Evolutionary conservation across 2,329 filamentous ascomycete species (phyloP).

Genomic region (Colletotrichum kahawae): DNA sequence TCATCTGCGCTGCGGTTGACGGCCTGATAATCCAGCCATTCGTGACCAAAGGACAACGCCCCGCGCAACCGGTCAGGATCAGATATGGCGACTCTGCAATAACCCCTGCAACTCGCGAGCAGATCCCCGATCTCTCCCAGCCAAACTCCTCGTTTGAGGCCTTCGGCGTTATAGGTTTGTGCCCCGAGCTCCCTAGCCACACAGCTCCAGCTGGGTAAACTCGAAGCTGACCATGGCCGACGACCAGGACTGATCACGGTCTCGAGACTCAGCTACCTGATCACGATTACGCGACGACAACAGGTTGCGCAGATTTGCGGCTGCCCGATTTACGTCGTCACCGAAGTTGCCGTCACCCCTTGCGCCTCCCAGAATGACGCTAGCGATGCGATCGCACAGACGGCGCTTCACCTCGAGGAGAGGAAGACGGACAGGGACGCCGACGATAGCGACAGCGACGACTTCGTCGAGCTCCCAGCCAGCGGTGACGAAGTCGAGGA

Average conservation of each 20-base stretch:
- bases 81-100: conserved; percentile 68
- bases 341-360: conserved; percentile 89
- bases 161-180: conserved; percentile 63
- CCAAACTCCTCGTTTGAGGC: conserved; percentile 60
- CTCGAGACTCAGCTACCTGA: conserved; percentile 80
- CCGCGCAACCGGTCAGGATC: conserved; percentile 66
- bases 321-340: conserved; percentile 83
- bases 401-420: conserved; percentile 48
- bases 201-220: not conserved
- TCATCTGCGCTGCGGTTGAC: conserved; percentile 82
- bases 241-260: conserved; percentile 79
- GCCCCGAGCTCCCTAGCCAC: not conserved
- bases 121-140: conserved; percentile 47
- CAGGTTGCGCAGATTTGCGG: conserved; percentile 89
- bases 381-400: conserved; percentile 70
- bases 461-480: conserved; percentile 42
- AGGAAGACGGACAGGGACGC: conserved; percentile 43
- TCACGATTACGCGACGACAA: conserved; percentile 84
- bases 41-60: conserved; percentile 61
- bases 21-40: conserved; percentile 82
- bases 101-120: conserved; percentile 48
- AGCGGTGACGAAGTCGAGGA: conserved; percentile 51
- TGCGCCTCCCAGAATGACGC: conserved; percentile 79
- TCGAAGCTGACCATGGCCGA: conserved; percentile 10
- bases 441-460: conserved; percentile 52